These are phyloP conservation scores for Colletotrichum sp. DNA, from an alignment of 2,329 filamentous ascomycete genomes.

Conservation along the genomic window DNA sequence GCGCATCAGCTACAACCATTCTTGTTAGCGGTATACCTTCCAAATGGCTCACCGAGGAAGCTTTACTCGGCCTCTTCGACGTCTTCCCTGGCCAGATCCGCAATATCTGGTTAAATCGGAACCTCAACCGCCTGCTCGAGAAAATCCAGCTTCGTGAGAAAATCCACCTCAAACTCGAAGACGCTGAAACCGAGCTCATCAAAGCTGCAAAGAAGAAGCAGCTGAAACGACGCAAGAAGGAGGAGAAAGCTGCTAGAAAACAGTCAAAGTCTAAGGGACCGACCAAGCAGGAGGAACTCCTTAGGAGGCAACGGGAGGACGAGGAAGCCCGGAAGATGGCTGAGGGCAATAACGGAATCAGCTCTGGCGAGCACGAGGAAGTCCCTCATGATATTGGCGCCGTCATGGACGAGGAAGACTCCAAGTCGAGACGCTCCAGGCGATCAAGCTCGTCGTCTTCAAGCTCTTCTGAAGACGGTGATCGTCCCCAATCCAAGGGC, in stretches of 20 bases:
- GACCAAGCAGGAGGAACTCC: constrained; percentile 55
- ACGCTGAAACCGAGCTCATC: constrained; percentile 85
- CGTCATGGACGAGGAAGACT: constrained; percentile 44
- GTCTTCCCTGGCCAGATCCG: constrained; percentile 94
- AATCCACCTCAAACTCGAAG: constrained; percentile 75
- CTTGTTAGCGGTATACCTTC: constrained; percentile 88
- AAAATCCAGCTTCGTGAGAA: constrained; percentile 80
- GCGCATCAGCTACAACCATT: constrained; percentile 94
- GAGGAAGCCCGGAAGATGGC: constrained; percentile 56
- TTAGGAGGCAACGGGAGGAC: constrained; percentile 54
- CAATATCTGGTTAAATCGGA: constrained; percentile 96
- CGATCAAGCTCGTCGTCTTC: constrained; percentile 12
- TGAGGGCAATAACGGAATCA: constrained; percentile 51
- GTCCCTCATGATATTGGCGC: constrained; percentile 57
- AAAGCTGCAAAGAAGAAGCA: constrained; percentile 80
- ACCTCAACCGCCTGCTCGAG: constrained; percentile 81
- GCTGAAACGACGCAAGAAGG: constrained; percentile 67
- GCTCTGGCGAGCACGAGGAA: constrained; percentile 56
- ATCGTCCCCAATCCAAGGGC: not conserved
- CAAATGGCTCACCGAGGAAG: constrained; percentile 88
- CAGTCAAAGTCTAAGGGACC: constrained; percentile 51
- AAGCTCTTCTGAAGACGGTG: constrained; percentile 26
- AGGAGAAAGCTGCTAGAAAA: constrained; percentile 69
- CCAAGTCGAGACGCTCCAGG: constrained; percentile 9
- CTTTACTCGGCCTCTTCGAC: constrained; percentile 84